Evolutionary conservation across 345 rosid species (phyloP).

Genomic region (Draba incana): DNA sequence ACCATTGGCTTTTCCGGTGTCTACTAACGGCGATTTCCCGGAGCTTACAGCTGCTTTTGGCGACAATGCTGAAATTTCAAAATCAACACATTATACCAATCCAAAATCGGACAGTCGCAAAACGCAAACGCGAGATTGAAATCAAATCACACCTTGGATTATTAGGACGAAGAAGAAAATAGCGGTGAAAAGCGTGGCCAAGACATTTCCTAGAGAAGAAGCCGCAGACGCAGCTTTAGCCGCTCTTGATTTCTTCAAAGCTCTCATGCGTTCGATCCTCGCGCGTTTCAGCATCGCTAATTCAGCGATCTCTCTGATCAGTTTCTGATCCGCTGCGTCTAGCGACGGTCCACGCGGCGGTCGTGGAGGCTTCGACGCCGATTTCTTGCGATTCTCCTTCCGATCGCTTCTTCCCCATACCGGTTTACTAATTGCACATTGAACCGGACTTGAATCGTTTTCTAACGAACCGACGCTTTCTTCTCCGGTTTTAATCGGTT

Average conservation of each 20-base stretch:
- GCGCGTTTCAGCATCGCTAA: conserved; percentile 87
- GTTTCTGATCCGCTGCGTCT: conserved; percentile 82
- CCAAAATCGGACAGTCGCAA: background rate
- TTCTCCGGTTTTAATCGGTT: conserved; percentile 45
- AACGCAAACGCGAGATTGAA: conserved; percentile 27
- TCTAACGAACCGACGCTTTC: conserved; percentile 38
- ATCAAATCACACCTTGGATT: conserved; percentile 57
- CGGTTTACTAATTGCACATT: conserved; percentile 32
- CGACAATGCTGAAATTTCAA: conserved; percentile 59
- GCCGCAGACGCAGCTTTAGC: conserved; percentile 57
- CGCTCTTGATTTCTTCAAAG: conserved; percentile 76
- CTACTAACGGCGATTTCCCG: conserved; percentile 53
- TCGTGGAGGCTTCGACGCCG: conserved; percentile 84
- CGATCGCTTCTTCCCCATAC: conserved; percentile 44
- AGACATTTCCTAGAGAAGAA: conserved; percentile 50
- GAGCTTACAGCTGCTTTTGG: conserved; percentile 48
- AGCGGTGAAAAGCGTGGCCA: conserved; percentile 65
- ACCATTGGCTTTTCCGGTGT: conserved; percentile 46
- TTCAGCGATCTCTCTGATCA: conserved; percentile 79
- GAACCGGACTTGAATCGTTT: conserved; percentile 35
- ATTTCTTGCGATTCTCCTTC: conserved; percentile 60
- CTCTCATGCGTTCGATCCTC: conserved; percentile 77
- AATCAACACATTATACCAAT: background rate
- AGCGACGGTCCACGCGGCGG: conserved; percentile 87
- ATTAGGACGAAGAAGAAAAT: conserved; percentile 64